Evolutionary conservation across 2,329 filamentous ascomycete genomes (phyloP).

Genomic region (Exophiala mesophila): DNA sequence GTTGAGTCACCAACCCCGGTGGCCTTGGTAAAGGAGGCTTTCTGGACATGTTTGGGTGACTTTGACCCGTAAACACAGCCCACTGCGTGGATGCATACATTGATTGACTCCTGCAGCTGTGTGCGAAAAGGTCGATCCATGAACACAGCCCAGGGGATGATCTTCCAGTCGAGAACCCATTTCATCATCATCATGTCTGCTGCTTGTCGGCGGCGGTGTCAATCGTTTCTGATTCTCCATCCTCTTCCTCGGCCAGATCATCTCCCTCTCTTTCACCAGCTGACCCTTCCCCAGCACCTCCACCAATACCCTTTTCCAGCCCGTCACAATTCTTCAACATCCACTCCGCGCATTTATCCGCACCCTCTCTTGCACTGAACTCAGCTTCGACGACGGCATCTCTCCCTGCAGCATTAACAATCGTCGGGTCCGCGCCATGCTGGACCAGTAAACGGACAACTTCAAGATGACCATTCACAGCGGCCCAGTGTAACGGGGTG

Average conservation of each 20-base stretch:
- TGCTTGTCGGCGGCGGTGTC: no score
- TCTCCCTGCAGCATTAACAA: constrained; percentile 79
- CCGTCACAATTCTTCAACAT: constrained; percentile 27
- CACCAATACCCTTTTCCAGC: constrained; percentile 19
- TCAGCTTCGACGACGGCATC: constrained; percentile 71
- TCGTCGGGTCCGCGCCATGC: constrained; percentile 68
- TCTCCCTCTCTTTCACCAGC: constrained; percentile 17
- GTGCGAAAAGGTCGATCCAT: no score
- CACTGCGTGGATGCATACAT: no score
- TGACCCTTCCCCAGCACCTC: constrained; percentile 4
- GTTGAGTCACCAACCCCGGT: no score
- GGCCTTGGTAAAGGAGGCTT: no score
- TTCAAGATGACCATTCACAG: constrained; percentile 78
- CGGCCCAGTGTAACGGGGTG: constrained; percentile 90
- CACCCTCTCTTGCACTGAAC: constrained; percentile 35
- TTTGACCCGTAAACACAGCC: no score
- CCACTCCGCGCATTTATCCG: constrained; percentile 25
- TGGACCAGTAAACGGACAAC: constrained; percentile 73
- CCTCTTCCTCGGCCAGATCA: constrained; percentile 4
- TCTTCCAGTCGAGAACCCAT: no score
- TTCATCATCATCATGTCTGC: background rate
- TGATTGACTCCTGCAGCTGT: no score
- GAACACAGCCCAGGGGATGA: no score
- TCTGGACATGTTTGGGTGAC: no score
- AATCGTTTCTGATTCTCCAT: no score